Conservation (phyloP, 2,329 filamentous ascomycete genomes). For the Pezizomycotina sp. region DNA sequence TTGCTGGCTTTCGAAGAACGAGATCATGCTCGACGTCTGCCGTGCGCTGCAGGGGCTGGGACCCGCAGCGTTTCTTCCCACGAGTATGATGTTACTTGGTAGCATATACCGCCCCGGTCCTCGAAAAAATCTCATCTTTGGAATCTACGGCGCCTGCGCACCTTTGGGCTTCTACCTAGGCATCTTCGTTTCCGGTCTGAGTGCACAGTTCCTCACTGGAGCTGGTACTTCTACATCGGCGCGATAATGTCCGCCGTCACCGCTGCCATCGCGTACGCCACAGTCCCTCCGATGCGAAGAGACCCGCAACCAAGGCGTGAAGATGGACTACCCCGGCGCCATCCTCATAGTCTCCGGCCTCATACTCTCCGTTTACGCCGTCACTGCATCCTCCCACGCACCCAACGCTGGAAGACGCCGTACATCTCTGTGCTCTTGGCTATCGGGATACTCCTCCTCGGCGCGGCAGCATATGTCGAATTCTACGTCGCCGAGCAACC, state of each 20-base stretch:
- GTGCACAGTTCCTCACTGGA: slow-evolving; percentile 41
- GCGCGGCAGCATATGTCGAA: slow-evolving; percentile 50
- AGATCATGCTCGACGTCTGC: slow-evolving; percentile 55
- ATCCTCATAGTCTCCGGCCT: slow-evolving; percentile 46
- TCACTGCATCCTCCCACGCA: slow-evolving; percentile 57
- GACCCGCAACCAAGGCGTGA: slow-evolving; percentile 31
- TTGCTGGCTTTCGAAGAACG: slow-evolving; percentile 50
- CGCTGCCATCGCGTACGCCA: slow-evolving; percentile 31
- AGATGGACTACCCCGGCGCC: slow-evolving; percentile 56
- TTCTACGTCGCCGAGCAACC: slow-evolving; percentile 52
- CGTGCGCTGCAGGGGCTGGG: slow-evolving; percentile 60
- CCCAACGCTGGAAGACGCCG: slow-evolving; percentile 54
- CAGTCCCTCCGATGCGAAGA: slow-evolving; percentile 36
- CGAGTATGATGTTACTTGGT: slow-evolving; percentile 49
- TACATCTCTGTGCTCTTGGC: slow-evolving; percentile 53
- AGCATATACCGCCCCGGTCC: slow-evolving; percentile 50
- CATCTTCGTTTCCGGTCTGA: slow-evolving; percentile 47
- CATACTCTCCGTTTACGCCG: slow-evolving; percentile 54
- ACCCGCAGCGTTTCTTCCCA: slow-evolving; percentile 53
- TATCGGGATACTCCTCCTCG: slow-evolving; percentile 44
- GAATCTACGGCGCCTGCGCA: slow-evolving; percentile 37
- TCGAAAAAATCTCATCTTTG: slow-evolving; percentile 47
- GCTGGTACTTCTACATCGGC: slow-evolving; percentile 54
- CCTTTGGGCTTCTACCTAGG: slow-evolving; percentile 43
- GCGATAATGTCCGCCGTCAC: slow-evolving; percentile 37